Percentiles rank a stretch among this genome's conserved stretches.
phyloP scores from a whole-genome alignment of 768 basidiomycete genomes.

The Stropharia rugosoannulata region DNA sequence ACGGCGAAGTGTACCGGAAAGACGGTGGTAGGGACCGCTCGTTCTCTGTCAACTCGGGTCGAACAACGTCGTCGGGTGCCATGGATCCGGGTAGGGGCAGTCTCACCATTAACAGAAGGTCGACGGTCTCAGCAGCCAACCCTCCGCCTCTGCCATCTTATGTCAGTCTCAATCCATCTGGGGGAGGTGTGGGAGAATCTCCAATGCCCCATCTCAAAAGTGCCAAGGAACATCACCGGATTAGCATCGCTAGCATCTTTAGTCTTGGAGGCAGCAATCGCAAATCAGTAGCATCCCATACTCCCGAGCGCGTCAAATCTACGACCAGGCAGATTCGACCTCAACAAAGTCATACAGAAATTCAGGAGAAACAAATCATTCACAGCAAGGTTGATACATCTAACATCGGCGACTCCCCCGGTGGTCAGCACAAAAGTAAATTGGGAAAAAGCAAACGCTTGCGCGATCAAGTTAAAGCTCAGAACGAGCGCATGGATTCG shows the following conservation, averaged over 20 bases:
- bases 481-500: constrained; percentile 1
- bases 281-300: not conserved
- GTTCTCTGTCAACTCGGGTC: constrained; percentile 42
- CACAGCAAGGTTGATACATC: not conserved
- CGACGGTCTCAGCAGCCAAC: constrained; percentile 32
- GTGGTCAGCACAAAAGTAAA: not conserved
- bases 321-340: not conserved
- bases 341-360: not conserved
- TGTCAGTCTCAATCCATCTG: constrained; percentile 39
- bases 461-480: not conserved
- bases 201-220: constrained; percentile 42
- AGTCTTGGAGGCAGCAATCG: constrained; percentile 15
- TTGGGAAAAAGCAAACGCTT: not conserved
- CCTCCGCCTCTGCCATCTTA: constrained; percentile 38
- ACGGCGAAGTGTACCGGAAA: constrained; percentile 19
- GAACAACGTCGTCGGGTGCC: constrained; percentile 36
- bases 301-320: not conserved
- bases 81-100: constrained; percentile 35
- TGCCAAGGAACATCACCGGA: constrained; percentile 35
- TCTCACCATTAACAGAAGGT: constrained; percentile 28
- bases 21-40: constrained; percentile 29
- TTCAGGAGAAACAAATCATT: not conserved
- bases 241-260: constrained; percentile 56
- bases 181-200: constrained; percentile 61
- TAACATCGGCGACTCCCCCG: not conserved